Conservation (phyloP, 1,284 basidiomycete genomes). For the Fistulinella cinereoalba region DNA sequence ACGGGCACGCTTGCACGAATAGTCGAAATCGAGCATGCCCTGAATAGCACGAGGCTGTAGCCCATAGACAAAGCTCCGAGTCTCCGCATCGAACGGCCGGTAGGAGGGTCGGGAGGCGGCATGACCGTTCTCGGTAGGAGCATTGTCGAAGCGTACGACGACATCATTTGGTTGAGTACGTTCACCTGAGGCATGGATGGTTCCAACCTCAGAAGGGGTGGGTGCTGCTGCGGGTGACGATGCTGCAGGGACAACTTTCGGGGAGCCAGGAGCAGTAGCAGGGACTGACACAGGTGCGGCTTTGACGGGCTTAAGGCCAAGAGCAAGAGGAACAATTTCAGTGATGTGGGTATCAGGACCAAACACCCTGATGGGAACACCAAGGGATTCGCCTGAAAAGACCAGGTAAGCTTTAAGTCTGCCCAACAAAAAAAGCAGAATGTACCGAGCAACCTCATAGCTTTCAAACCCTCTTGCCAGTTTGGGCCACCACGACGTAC, state of each 20-base stretch:
- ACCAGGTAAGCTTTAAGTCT: neutral
- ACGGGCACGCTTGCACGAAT: slow-evolving; percentile 90
- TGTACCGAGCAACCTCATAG: slow-evolving; percentile 90
- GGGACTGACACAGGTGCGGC: slow-evolving; percentile 38
- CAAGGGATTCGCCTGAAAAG: slow-evolving; percentile 77
- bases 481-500: slow-evolving; percentile 98
- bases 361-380: slow-evolving; percentile 95
- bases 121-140: slow-evolving; percentile 30
- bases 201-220: slow-evolving; percentile 55
- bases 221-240: slow-evolving; percentile 27
- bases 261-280: slow-evolving; percentile 40
- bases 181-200: slow-evolving; percentile 76
- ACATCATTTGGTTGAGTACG: slow-evolving; percentile 86
- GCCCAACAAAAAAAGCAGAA: neutral
- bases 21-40: slow-evolving; percentile 99
- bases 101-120: slow-evolving; percentile 64
- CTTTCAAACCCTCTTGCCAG: slow-evolving; percentile 99
- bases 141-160: slow-evolving; percentile 80
- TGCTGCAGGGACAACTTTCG: slow-evolving; percentile 33
- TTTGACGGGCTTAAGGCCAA: slow-evolving; percentile 68
- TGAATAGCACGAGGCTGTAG: slow-evolving; percentile 99
- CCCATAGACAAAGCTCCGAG: slow-evolving; percentile 96
- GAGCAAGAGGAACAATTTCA: slow-evolving; percentile 95
- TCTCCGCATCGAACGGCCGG: slow-evolving; percentile 88
- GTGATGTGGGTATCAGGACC: slow-evolving; percentile 99